Percentiles rank a stretch among this genome's conserved stretches.
Conservation (phyloP, 495 filamentous ascomycete species). For the Elaphomyces granulatus region DNA sequence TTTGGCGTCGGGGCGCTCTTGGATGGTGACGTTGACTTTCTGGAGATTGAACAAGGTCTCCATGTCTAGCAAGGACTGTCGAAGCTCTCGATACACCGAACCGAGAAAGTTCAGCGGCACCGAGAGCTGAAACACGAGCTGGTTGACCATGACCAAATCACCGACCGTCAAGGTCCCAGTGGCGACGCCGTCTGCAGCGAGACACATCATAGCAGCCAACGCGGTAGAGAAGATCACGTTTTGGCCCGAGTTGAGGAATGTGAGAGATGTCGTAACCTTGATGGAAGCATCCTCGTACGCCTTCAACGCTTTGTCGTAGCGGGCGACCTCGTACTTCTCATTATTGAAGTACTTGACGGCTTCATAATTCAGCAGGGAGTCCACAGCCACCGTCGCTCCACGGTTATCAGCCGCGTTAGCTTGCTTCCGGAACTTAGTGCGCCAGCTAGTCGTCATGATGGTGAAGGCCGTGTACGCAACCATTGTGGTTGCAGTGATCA, state of each 20-base stretch:
- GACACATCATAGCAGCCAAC: slow-evolving; percentile 95
- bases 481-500: slow-evolving; percentile 86
- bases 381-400: slow-evolving; percentile 87
- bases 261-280: slow-evolving; percentile 85
- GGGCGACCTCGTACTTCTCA: slow-evolving; percentile 78
- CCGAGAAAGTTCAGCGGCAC: slow-evolving; percentile 94
- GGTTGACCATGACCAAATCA: slow-evolving; percentile 96
- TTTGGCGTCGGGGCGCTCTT: slow-evolving; percentile 58
- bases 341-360: slow-evolving; percentile 99
- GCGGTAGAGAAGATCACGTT: slow-evolving; percentile 94
- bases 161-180: slow-evolving; percentile 75
- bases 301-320: slow-evolving; percentile 78
- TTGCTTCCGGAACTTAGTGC: slow-evolving; percentile 87
- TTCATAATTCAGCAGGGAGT: slow-evolving; percentile 95
- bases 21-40: slow-evolving; percentile 84
- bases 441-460: slow-evolving; percentile 87
- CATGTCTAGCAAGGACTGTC: slow-evolving; percentile 94
- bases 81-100: slow-evolving; percentile 86
- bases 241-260: slow-evolving; percentile 93
- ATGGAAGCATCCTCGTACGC: slow-evolving; percentile 88
- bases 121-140: slow-evolving; percentile 94
- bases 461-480: slow-evolving; percentile 87
- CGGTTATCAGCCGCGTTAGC: slow-evolving; percentile 94
- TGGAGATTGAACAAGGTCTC: slow-evolving; percentile 98
- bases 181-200: slow-evolving; percentile 78